Evolutionary conservation across 345 rosid species (phyloP), one percentile per base, ranked within the genome.

Genomic region (Aquilaria sinensis): DNA sequence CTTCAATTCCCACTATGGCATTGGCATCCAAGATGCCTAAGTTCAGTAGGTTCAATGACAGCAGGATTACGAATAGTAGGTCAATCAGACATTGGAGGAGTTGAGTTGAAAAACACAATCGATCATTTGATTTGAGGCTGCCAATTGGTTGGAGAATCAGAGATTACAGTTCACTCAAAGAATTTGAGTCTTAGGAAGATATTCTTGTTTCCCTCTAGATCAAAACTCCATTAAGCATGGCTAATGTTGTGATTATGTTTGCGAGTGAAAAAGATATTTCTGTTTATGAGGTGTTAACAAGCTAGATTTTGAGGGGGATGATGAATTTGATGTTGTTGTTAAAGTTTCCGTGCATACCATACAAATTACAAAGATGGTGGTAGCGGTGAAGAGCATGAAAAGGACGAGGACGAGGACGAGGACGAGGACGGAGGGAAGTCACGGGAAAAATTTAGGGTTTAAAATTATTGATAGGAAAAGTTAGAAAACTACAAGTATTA

Each of bases 1-100:
- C 71, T 50, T 70, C 70, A 32, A 56, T 76, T 34, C 81, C 81
- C 2, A 70, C 70, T 3, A 74, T 61, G 14, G 45, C 70, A 52
- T 74, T 76, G 41, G 58, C 74, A 15, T 49, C 67, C 9, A 15
- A 41, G 0, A 63, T 51, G 53, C 58, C 50, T 32, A 67, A 58
- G 59, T 58, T 72, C 56, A 41, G 78, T n/a, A 64, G 73, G 48
- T 67, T 78, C 68, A 61, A 41, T 14, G 55, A 45, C 30, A 63
- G 10, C 48, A 72, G 65, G 2, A 41, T 57, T 7, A 64, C 51
- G 31, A 72, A 65, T 51, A 76, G 72, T 10, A 31, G 57, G 14
- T 9, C 57, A n/a, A 23, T 34, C 23, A 43, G 16, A 14, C 53
- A 13, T 53, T 9, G 43, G 43, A 37, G 67, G 29, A 62, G 63